A percentile compares a stretch with the other conserved stretches of the same genome.
phyloP scores from a whole-genome alignment of 345 rosid species.

The Laguncularia racemosa region DNA sequence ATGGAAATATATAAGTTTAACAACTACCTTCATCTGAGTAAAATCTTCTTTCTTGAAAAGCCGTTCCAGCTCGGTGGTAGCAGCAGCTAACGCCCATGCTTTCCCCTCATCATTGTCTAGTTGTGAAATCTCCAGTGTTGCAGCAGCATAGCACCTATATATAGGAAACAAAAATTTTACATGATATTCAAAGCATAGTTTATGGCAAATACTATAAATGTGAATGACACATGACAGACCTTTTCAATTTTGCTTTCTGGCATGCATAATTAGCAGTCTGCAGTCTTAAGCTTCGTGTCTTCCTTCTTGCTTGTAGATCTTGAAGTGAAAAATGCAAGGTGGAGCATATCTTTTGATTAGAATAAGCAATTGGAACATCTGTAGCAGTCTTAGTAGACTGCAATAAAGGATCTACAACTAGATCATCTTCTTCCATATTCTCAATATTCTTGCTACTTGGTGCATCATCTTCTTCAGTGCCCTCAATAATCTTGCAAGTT shows the following conservation, averaged over 20 bases:
- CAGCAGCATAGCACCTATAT: constrained; percentile 71
- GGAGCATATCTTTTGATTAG: constrained; percentile 48
- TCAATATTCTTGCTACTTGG: constrained; percentile 19
- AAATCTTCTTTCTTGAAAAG: constrained; percentile 88
- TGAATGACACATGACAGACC: constrained; percentile 22
- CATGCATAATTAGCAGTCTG: constrained; percentile 25
- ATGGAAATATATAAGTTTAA: constrained; percentile 3
- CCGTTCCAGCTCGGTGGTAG: constrained; percentile 79
- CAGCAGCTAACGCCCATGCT: constrained; percentile 77
- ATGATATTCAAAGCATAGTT: too few species aligned
- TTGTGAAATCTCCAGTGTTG: constrained; percentile 78
- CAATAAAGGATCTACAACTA: constrained; percentile 24
- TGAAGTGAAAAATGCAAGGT: constrained; percentile 65
- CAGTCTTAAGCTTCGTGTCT: constrained; percentile 48
- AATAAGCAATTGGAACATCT: constrained; percentile 39
- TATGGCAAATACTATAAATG: too few species aligned
- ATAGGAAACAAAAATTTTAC: neutral
- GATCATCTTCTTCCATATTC: constrained; percentile 24
- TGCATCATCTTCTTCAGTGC: constrained; percentile 23
- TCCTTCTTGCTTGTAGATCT: constrained; percentile 55
- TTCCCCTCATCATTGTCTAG: constrained; percentile 77
- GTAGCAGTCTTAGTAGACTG: constrained; percentile 27
- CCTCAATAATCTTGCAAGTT: constrained; percentile 18
- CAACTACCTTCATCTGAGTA: constrained; percentile 74
- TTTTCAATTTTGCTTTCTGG: constrained; percentile 33